phyloP scores from a whole-genome alignment of 2,329 filamentous ascomycete species.

The Nigrospora oryzae region DNA sequence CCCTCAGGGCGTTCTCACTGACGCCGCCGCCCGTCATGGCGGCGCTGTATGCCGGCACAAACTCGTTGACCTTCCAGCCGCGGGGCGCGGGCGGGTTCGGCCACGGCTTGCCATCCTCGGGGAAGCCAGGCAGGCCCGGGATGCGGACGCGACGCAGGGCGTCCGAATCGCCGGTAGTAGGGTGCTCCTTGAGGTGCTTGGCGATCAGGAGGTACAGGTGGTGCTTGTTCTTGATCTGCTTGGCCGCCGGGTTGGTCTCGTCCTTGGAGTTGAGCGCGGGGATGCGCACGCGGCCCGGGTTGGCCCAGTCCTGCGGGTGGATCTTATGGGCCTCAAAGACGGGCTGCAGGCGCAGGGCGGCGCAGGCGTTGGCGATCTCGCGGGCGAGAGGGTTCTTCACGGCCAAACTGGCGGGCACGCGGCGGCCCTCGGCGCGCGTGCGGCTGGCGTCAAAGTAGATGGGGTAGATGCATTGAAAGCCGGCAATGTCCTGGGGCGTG shows the following conservation, averaged over 20 bases:
- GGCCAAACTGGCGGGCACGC: conserved; percentile 64
- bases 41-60: conserved; percentile 80
- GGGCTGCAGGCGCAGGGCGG: conserved; percentile 58
- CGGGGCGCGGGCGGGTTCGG: conserved; percentile 68
- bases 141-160: conserved; percentile 64
- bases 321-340: conserved; percentile 86
- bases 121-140: conserved; percentile 60
- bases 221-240: conserved; percentile 65
- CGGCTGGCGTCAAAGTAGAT: conserved; percentile 84
- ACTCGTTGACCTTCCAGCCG: conserved; percentile 82
- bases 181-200: conserved; percentile 66
- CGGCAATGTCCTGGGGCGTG: conserved; percentile 53
- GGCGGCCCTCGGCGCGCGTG: conserved; percentile 69
- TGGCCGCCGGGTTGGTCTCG: conserved; percentile 7
- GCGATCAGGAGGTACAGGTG: conserved; percentile 80
- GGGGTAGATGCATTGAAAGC: conserved; percentile 87
- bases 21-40: conserved; percentile 90
- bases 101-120: conserved; percentile 56
- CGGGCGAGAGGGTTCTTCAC: conserved; percentile 80
- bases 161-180: conserved; percentile 60
- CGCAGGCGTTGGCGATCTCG: conserved; percentile 82
- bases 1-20: conserved; percentile 87
- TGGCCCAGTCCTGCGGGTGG: conserved; percentile 96
- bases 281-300: conserved; percentile 83
- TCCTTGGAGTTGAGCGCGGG: conserved; percentile 44